Percentiles rank a stretch among this genome's conserved stretches.
These are phyloP conservation scores for Metschnikowia rubicola DNA, from an alignment of 805 yeast species.

Conservation along the genomic window DNA sequence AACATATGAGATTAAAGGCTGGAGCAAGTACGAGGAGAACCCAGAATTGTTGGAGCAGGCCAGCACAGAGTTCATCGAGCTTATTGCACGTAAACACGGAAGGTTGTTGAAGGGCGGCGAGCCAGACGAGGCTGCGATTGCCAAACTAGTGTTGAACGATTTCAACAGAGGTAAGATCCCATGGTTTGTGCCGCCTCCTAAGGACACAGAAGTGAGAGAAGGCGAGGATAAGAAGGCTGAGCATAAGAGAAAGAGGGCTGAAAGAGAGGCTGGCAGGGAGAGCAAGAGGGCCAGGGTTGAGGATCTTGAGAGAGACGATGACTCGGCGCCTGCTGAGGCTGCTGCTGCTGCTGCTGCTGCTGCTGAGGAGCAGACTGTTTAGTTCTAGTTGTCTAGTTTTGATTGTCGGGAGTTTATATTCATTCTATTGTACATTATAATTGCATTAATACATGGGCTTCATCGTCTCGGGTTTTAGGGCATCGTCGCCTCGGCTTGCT, in stretches of 20 bases:
- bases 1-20: slow-evolving; percentile 91
- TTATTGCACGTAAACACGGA: slow-evolving; percentile 90
- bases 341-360: no score
- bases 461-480: neutral
- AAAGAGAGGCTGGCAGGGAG: slow-evolving; percentile 37
- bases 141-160: slow-evolving; percentile 87
- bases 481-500: neutral
- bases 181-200: slow-evolving; percentile 95
- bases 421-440: slow-evolving; percentile 13
- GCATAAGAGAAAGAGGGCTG: slow-evolving; percentile 51
- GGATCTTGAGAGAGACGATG: slow-evolving; percentile 23
- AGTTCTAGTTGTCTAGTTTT: neutral
- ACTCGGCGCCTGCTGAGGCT: neutral
- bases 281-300: slow-evolving; percentile 23
- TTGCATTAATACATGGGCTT: slow-evolving; percentile 11
- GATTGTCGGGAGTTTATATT: neutral
- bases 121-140: slow-evolving; percentile 91
- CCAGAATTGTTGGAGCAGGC: slow-evolving; percentile 46
- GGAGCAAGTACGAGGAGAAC: slow-evolving; percentile 53
- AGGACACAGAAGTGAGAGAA: slow-evolving; percentile 54
- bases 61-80: slow-evolving; percentile 71
- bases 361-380: neutral
- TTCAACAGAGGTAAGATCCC: slow-evolving; percentile 97
- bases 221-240: slow-evolving; percentile 57
- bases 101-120: slow-evolving; percentile 95